Conservation (phyloP, 2,329 filamentous ascomycete species). For the Fusarium longipes region DNA sequence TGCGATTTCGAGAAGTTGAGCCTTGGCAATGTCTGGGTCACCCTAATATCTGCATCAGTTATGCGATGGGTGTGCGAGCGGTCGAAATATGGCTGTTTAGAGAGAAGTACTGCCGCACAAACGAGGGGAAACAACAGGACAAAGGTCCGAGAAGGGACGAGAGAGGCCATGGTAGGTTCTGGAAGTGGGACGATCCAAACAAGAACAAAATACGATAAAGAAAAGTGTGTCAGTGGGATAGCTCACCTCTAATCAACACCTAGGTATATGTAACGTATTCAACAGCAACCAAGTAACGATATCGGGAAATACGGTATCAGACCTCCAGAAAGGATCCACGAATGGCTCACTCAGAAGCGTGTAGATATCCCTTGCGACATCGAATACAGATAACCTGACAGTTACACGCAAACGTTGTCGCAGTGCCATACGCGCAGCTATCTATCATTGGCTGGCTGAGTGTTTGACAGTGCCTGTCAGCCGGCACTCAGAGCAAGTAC, state of each 20-base stretch:
- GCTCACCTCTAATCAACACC: not conserved
- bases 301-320: constrained; percentile 15
- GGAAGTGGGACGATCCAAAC: not conserved
- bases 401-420: not conserved
- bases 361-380: not conserved
- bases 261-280: not conserved
- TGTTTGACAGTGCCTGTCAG: not conserved
- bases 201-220: not conserved
- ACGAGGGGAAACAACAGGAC: constrained; percentile 20
- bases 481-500: constrained; percentile 8
- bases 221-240: not conserved
- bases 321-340: not conserved
- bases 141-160: constrained; percentile 14
- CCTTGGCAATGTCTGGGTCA: constrained; percentile 36
- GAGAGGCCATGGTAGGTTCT: constrained; percentile 15
- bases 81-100: constrained; percentile 35
- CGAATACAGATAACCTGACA: not conserved
- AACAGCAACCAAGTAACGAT: not conserved
- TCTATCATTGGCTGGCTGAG: constrained; percentile 5
- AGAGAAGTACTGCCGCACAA: constrained; percentile 30
- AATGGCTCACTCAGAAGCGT: not conserved
- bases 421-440: not conserved
- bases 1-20: constrained; percentile 44
- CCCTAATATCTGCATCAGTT: constrained; percentile 39
- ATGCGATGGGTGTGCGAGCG: constrained; percentile 29